phyloP scores from a whole-genome alignment of 2,329 filamentous ascomycete species.

The Myotisia sp. region DNA sequence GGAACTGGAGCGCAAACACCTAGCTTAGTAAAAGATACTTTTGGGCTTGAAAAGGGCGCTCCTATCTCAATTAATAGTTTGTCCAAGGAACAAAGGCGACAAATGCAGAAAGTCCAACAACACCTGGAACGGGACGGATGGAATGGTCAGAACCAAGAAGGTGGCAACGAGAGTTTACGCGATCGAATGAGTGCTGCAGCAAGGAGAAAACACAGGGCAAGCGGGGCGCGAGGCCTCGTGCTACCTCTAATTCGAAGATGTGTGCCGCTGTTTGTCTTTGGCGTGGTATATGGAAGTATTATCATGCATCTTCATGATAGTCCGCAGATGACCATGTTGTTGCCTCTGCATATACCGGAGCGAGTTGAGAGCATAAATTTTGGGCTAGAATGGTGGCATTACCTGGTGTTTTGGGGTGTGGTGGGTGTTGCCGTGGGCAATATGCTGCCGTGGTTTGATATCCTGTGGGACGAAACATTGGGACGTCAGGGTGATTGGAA shows the following conservation, averaged over 20 bases:
- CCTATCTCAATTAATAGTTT: no score
- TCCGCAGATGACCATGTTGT: constrained; percentile 36
- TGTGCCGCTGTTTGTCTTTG: constrained; percentile 59
- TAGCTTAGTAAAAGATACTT: constrained; percentile 19
- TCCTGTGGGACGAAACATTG: constrained; percentile 49
- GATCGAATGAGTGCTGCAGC: no score
- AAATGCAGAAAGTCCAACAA: constrained; percentile 1
- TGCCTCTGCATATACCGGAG: constrained; percentile 31
- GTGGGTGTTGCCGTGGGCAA: constrained; percentile 65
- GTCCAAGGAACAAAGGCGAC: constrained; percentile 1
- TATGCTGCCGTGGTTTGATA: constrained; percentile 71
- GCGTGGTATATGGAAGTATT: constrained; percentile 67
- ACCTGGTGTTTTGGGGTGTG: constrained; percentile 67
- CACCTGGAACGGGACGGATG: not conserved
- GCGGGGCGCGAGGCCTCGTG: constrained; percentile 30
- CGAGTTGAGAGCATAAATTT: constrained; percentile 43
- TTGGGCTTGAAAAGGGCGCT: not conserved
- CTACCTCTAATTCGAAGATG: constrained; percentile 45
- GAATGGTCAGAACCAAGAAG: no score
- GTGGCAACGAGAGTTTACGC: no score
- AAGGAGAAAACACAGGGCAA: constrained; percentile 23
- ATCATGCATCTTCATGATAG: constrained; percentile 66
- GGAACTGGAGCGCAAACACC: constrained; percentile 64
- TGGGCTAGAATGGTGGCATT: constrained; percentile 41
- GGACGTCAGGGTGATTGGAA: constrained; percentile 19